phyloP scores from a whole-genome alignment of 495 filamentous ascomycete species.

The Hypoxylon lenormandii region DNA sequence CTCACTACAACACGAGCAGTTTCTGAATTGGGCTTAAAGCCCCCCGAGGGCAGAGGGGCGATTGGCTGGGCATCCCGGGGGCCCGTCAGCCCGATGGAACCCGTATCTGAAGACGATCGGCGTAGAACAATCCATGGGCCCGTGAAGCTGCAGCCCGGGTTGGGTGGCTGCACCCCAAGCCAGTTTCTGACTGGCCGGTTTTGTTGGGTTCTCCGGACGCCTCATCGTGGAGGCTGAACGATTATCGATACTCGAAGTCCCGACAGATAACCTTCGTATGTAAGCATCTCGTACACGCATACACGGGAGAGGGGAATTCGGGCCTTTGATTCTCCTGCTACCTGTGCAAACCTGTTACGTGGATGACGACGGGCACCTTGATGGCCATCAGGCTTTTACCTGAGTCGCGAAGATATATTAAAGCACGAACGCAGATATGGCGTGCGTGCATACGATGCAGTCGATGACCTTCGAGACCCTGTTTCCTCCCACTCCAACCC shows the following conservation, averaged over 20 bases:
- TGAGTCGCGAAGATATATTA: slow-evolving; percentile 18
- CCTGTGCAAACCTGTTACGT: slow-evolving; percentile 17
- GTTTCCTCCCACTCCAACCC: slow-evolving; percentile 13
- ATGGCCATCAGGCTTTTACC: background rate
- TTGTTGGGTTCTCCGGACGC: slow-evolving; percentile 27
- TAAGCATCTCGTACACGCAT: slow-evolving; percentile 3
- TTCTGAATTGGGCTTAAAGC: slow-evolving; percentile 31
- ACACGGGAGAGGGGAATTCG: slow-evolving; percentile 31
- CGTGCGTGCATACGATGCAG: slow-evolving; percentile 30
- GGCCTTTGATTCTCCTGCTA: slow-evolving; percentile 32
- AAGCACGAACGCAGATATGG: slow-evolving; percentile 27
- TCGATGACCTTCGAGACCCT: slow-evolving; percentile 16
- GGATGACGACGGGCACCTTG: slow-evolving; percentile 20
- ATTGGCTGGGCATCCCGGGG: slow-evolving; percentile 31
- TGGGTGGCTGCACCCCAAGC: slow-evolving; percentile 10
- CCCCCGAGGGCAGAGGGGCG: slow-evolving; percentile 6
- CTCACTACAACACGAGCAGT: slow-evolving; percentile 18
- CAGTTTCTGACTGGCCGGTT: slow-evolving; percentile 21
- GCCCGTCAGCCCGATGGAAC: slow-evolving; percentile 32
- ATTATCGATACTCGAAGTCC: slow-evolving; percentile 33
- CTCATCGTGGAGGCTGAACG: slow-evolving; percentile 41
- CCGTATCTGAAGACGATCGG: slow-evolving; percentile 37
- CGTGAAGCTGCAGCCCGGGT: slow-evolving; percentile 9
- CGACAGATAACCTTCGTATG: slow-evolving; percentile 6
- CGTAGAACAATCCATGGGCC: slow-evolving; percentile 10